Evolutionary conservation across 768 basidiomycete genomes (phyloP), one percentile per base, ranked within the genome.

Genomic region (Vishniacozyma victoriae): DNA sequence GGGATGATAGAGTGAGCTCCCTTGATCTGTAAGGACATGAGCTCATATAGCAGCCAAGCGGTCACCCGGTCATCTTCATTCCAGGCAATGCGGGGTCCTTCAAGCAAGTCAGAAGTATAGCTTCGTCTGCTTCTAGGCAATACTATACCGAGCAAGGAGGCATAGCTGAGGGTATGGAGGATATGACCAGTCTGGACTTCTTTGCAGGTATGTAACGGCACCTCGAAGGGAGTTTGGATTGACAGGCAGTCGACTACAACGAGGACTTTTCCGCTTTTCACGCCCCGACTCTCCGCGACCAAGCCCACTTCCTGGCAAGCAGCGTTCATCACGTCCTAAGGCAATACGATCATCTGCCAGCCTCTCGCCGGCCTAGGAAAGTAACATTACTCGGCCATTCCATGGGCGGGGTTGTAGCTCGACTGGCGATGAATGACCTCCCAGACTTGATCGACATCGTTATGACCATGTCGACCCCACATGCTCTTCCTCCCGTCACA

Each of bases 41-140:
- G 35, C 23, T n/a, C n/a, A n/a, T n/a, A n/a, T n/a, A 49, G 26
- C 36, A 46, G 27, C 52, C 35, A 4, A 26, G 74, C 44, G 87
- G 89, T 31, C 65, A 79, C 15, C 95, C 95, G n/a, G 88, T 93
- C 23, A 76, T 99, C 23, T 99, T 96, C 74, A 85, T 97, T 35
- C 95, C 95, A 1, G 95, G 95, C 6, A 97, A 96, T 69, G 93
- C 93, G 19, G 95, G 95, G 4, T 92, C 88, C 2, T 91, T 86
- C 26, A 83, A 82, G 56, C 95, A 97, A 76, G 86, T 87, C 39
- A 82, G 95, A 55, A 92, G 89, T 12, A 90, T 97, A 59, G 93
- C 93, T 3, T 90, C 88, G 12, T 91, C 89, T 9, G 87, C 90
- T 4, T 75, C 85, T 0, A 78, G 86, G 42, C 88, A 92, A 59